phyloP scores from a whole-genome alignment of 2,329 filamentous ascomycete genomes.

The Hypomyces rosellus region DNA sequence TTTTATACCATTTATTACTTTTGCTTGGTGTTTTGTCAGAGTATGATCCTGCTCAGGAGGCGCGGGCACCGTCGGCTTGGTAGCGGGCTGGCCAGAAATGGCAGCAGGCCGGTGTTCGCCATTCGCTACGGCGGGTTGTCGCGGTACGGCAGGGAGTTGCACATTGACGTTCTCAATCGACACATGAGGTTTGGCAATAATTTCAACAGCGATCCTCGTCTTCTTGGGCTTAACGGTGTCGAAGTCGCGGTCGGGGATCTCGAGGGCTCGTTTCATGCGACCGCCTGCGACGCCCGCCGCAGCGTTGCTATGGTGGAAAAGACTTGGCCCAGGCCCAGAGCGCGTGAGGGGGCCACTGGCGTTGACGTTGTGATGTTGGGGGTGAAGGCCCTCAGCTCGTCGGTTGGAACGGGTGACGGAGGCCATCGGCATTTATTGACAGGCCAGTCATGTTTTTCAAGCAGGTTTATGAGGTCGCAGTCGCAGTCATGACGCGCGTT shows the following conservation, averaged over 20 bases:
- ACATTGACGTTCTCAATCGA: constrained; percentile 22
- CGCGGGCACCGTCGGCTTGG: constrained; percentile 17
- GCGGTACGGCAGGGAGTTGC: constrained; percentile 21
- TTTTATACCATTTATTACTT: constrained; percentile 55
- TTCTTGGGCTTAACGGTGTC: constrained; percentile 43
- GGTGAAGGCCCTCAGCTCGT: constrained; percentile 42
- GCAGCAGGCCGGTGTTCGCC: constrained; percentile 5
- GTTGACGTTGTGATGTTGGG: constrained; percentile 7
- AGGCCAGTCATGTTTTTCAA: constrained; percentile 32
- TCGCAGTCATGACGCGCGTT: constrained; percentile 12
- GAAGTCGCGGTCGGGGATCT: constrained; percentile 37
- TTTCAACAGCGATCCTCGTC: constrained; percentile 48
- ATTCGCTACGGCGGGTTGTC: constrained; percentile 14
- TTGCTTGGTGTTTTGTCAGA: constrained; percentile 48
- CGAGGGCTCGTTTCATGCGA: constrained; percentile 44
- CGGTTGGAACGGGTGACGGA: constrained; percentile 46
- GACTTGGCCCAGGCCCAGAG: constrained; percentile 13
- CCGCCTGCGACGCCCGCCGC: constrained; percentile 29
- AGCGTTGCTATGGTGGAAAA: constrained; percentile 10
- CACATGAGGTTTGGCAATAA: constrained; percentile 30
- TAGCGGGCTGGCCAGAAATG: constrained; percentile 4
- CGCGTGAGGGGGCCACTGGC: constrained; percentile 17
- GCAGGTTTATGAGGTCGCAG: constrained; percentile 8
- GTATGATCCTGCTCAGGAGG: constrained; percentile 21
- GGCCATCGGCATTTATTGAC: constrained; percentile 38